Conservation (phyloP, 768 basidiomycete species). For the Clitopilus hobsonii region DNA sequence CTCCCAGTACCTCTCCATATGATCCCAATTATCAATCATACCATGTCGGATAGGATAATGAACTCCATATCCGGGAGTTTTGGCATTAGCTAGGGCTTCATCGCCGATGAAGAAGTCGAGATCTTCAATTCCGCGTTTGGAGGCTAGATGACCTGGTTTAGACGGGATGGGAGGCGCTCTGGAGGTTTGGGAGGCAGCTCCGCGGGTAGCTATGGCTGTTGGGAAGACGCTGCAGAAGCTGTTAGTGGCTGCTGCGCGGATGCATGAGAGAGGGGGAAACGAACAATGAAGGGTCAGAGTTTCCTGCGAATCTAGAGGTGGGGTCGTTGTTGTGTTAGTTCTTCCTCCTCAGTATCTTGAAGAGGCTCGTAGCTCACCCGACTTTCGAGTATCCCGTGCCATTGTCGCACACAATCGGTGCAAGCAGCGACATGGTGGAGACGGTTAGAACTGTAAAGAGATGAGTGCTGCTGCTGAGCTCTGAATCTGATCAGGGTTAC, state of each 20-base stretch:
- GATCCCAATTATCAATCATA: conserved; percentile 97
- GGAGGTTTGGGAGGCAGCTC: conserved; percentile 57
- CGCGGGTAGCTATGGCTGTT: conserved; percentile 91
- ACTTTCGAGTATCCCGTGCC: conserved; percentile 97
- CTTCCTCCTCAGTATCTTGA: not conserved
- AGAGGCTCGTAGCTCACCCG: conserved; percentile 56
- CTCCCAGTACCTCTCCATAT: conserved; percentile 99
- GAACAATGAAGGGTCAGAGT: conserved; percentile 97
- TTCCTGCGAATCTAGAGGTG: conserved; percentile 84
- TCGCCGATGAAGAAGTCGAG: conserved; percentile 99
- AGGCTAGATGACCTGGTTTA: conserved; percentile 89
- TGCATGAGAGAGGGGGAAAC: conserved; percentile 23
- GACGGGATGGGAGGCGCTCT: conserved; percentile 75
- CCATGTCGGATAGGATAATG: conserved; percentile 97
- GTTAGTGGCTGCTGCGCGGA: conserved; percentile 5
- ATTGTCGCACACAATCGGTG: conserved; percentile 97
- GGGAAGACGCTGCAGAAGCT: conserved; percentile 75
- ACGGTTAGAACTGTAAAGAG: not conserved
- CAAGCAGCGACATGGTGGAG: conserved; percentile 68
- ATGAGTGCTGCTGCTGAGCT: not conserved
- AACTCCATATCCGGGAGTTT: conserved; percentile 90
- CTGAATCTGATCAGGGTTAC: not conserved
- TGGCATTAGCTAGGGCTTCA: conserved; percentile 92
- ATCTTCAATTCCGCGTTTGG: conserved; percentile 96
- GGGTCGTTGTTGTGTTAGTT: conserved; percentile 3